phyloP scores from a whole-genome alignment of 768 basidiomycete species.

The Pleurotus citrinopileatus region DNA sequence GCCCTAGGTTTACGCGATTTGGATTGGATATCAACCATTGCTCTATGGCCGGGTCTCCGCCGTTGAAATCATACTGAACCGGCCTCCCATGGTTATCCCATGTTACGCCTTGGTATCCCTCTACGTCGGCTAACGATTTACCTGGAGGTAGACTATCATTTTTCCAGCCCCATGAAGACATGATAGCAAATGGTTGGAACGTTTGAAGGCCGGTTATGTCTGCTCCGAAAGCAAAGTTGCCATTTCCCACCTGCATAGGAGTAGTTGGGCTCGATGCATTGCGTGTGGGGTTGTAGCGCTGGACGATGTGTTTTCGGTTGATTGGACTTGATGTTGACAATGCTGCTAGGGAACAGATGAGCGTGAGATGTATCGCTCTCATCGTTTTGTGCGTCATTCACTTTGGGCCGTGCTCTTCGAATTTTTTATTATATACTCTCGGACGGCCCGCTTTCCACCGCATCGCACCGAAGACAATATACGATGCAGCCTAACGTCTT shows the following conservation, averaged over 20 bases:
- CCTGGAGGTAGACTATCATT: conserved; percentile 50
- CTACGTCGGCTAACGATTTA: conserved; percentile 38
- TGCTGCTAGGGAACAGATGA: background rate
- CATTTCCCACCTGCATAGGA: conserved; percentile 61
- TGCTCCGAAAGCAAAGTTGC: conserved; percentile 59
- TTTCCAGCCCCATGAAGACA: conserved; percentile 64
- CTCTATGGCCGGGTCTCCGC: conserved; percentile 39
- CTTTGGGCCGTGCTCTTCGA: background rate
- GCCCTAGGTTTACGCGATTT: conserved; percentile 53
- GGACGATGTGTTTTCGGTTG: conserved; percentile 42
- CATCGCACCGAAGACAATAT: no score
- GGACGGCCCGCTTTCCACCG: no score
- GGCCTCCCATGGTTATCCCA: conserved; percentile 49
- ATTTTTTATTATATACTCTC: no score
- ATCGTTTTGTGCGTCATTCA: background rate
- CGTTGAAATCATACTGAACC: conserved; percentile 48
- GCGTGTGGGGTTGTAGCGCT: conserved; percentile 47
- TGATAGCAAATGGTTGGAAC: conserved; percentile 49
- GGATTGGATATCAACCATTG: conserved; percentile 60
- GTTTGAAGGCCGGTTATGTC: conserved; percentile 61
- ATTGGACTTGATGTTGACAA: conserved; percentile 21
- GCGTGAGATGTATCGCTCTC: background rate
- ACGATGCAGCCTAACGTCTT: no score
- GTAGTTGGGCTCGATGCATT: conserved; percentile 43
- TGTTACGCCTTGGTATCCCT: conserved; percentile 44